A percentile compares a stretch with the other conserved stretches of the same genome.
These are phyloP conservation scores for Eucalyptus coolabah DNA, from an alignment of 345 rosid species.

Conservation along the genomic window DNA sequence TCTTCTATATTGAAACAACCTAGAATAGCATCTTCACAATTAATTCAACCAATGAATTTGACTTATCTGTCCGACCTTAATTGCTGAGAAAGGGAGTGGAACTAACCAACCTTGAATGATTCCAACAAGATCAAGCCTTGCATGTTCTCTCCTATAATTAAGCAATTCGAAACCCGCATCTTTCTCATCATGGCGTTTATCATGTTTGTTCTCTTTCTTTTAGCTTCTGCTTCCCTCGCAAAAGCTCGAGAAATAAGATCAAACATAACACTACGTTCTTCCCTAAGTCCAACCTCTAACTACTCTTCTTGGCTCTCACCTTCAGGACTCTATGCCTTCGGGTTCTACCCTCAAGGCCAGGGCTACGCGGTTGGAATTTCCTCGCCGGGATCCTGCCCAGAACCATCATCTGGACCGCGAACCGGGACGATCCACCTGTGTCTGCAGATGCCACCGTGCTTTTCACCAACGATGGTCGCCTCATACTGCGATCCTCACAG, in stretches of 20 bases:
- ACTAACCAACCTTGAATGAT: background rate
- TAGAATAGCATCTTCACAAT: background rate
- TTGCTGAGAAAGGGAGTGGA: background rate
- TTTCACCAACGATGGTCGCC: constrained; percentile 1
- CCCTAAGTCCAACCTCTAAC: background rate
- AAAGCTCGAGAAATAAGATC: background rate
- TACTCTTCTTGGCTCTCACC: constrained; percentile 9
- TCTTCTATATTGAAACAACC: no score
- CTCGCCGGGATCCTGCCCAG: background rate
- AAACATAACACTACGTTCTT: background rate
- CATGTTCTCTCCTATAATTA: background rate
- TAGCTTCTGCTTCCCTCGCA: background rate
- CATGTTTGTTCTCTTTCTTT: background rate
- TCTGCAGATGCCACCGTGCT: background rate
- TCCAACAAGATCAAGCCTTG: background rate
- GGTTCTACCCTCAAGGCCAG: constrained; percentile 4
- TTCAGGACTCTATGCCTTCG: constrained; percentile 9
- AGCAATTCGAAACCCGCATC: background rate
- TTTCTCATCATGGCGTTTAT: background rate
- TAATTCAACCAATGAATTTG: no score
- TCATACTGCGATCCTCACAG: background rate
- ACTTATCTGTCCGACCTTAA: background rate
- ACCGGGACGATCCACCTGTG: constrained; percentile 3
- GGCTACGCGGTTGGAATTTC: constrained; percentile 5
- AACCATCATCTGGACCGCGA: constrained; percentile 10